These are phyloP conservation scores for Aspergillus floridensis DNA, from an alignment of 2,329 filamentous ascomycete species.

Conservation along the genomic window DNA sequence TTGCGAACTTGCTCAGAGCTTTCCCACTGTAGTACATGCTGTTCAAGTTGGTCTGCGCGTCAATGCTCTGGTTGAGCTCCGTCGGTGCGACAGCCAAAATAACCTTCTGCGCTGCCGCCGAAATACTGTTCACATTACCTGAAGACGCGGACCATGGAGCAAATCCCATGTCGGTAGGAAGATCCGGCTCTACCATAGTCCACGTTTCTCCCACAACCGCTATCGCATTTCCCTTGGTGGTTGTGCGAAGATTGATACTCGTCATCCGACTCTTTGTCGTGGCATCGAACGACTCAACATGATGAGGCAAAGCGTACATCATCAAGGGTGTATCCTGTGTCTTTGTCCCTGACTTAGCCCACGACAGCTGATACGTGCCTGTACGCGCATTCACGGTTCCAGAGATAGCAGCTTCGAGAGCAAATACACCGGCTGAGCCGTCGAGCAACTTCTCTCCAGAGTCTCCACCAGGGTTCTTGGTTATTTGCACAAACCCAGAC, in stretches of 20 bases:
- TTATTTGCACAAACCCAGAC: conserved; percentile 75
- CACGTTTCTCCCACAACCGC: conserved; percentile 70
- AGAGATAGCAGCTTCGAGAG: conserved; percentile 61
- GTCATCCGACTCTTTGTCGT: conserved; percentile 51
- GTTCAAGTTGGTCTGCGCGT: conserved; percentile 68
- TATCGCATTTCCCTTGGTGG: conserved; percentile 78
- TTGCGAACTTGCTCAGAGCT: conserved; percentile 74
- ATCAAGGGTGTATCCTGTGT: conserved; percentile 58
- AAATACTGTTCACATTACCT: conserved; percentile 40
- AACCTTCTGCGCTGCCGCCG: conserved; percentile 52
- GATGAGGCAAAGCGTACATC: conserved; percentile 88
- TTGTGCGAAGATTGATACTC: conserved; percentile 66
- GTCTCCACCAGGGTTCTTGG: conserved; percentile 64
- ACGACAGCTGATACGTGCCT: conserved; percentile 72
- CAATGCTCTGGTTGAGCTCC: conserved; percentile 75
- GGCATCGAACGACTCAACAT: conserved; percentile 69
- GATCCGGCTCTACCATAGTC: conserved; percentile 71
- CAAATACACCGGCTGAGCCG: conserved; percentile 70
- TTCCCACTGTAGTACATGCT: conserved; percentile 96
- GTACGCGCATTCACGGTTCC: conserved; percentile 56
- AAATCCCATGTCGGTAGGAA: conserved; percentile 74
- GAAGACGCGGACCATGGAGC: conserved; percentile 66
- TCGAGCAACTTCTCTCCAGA: conserved; percentile 70
- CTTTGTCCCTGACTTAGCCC: conserved; percentile 66
- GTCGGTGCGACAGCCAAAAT: conserved; percentile 64